Conservation (phyloP, 345 rosid genomes). For the Aquilaria yunnanensis region DNA sequence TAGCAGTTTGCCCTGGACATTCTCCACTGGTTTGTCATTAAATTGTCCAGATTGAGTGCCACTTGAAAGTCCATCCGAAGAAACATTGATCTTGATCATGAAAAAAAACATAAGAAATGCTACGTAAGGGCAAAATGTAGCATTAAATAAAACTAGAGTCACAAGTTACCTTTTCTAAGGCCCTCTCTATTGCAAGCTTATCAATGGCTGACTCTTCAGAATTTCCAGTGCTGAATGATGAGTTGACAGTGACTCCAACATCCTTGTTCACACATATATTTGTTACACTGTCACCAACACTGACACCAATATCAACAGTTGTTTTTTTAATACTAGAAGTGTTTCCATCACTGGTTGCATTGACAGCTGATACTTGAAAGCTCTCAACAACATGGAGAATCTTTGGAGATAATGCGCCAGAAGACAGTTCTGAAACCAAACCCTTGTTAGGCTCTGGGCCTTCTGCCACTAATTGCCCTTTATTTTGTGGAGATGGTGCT, state of each 20-base stretch:
- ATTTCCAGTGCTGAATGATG: slow-evolving; percentile 1
- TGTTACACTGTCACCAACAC: slow-evolving; percentile 12
- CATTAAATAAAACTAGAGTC: slow-evolving; percentile 1
- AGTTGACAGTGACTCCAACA: slow-evolving; percentile 5
- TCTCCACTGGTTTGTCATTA: slow-evolving; percentile 1
- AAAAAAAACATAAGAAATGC: slow-evolving; percentile 8
- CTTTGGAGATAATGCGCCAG: slow-evolving; percentile 2
- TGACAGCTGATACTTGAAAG: slow-evolving; percentile 8
- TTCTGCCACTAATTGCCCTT: slow-evolving; percentile 9
- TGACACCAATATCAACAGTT: slow-evolving; percentile 15
- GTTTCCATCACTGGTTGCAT: slow-evolving; percentile 13
- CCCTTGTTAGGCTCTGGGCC: slow-evolving; percentile 22
- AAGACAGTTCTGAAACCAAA: slow-evolving; percentile 9
- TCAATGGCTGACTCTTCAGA: slow-evolving; percentile 10
- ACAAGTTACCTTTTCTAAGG: slow-evolving; percentile 37
- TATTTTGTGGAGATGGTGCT: slow-evolving; percentile 18
- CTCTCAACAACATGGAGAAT: slow-evolving; percentile 12
- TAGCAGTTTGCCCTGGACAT: slow-evolving; percentile 7
- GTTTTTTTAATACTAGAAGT: slow-evolving; percentile 17
- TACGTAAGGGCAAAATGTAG: background rate
- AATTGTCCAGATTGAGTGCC: slow-evolving; percentile 6
- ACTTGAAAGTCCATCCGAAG: slow-evolving; percentile 13
- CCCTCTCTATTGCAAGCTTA: slow-evolving; percentile 12
- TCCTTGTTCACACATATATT: slow-evolving; percentile 16
- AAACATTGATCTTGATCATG: slow-evolving; percentile 26